These are phyloP conservation scores for Cucurbita argyrosperma DNA, from an alignment of 306 rosid species.

Conservation along the genomic window DNA sequence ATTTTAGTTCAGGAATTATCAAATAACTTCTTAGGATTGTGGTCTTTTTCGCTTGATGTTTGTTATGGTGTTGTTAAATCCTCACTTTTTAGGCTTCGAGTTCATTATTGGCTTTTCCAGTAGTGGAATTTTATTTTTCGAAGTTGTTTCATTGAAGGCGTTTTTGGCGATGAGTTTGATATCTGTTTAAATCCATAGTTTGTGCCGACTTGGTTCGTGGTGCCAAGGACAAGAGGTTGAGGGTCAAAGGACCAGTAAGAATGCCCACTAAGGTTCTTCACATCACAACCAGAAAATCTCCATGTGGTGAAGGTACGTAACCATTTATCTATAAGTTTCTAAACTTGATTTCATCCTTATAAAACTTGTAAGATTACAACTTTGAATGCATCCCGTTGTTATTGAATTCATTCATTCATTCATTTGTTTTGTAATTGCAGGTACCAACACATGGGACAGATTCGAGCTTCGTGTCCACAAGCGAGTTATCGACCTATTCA, in stretches of 20 bases:
- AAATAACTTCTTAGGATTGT: neutral
- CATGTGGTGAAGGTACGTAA: conserved; percentile 44
- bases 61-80: neutral
- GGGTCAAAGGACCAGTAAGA: conserved; percentile 88
- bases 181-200: conserved; percentile 16
- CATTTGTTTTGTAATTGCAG: conserved; percentile 11
- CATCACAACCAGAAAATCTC: conserved; percentile 80
- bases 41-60: neutral
- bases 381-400: neutral
- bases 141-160: neutral
- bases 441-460: conserved; percentile 85
- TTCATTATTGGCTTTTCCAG: neutral
- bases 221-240: conserved; percentile 70
- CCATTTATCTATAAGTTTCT: too few species aligned
- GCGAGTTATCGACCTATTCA: conserved; percentile 78
- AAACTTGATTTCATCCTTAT: too few species aligned
- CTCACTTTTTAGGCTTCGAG: neutral
- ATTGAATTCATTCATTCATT: neutral
- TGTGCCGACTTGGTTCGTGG: conserved; percentile 77
- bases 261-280: conserved; percentile 79
- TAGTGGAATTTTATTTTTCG: neutral
- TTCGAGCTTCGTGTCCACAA: conserved; percentile 93
- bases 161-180: neutral
- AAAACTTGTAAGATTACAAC: neutral
- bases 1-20: neutral